Conservation (phyloP, 148 eudicot species). For the Salicornia ramosissima region DNA sequence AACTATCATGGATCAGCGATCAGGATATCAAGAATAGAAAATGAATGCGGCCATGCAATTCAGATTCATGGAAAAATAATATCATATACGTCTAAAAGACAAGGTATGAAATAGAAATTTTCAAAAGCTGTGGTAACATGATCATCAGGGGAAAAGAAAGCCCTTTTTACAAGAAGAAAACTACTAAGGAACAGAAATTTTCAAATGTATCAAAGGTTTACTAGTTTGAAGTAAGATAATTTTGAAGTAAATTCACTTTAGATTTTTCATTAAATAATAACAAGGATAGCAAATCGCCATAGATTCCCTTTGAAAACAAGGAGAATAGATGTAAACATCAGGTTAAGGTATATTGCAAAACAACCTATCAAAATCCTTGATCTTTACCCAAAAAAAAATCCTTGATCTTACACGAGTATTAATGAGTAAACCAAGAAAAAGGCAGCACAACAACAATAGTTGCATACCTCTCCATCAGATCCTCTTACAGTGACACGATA, state of each 20-base stretch:
- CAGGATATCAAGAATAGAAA: background rate
- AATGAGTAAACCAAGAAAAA: background rate
- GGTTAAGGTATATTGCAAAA: background rate
- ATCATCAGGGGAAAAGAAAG: background rate
- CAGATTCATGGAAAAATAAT: background rate
- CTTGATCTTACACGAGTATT: background rate
- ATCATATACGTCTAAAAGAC: background rate
- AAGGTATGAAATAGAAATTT: too few species aligned
- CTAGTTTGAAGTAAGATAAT: too few species aligned
- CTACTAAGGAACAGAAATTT: background rate
- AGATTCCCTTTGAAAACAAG: too few species aligned
- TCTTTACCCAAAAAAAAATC: background rate
- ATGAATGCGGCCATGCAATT: background rate
- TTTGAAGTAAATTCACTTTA: too few species aligned
- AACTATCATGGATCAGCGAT: background rate
- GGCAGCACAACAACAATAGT: background rate
- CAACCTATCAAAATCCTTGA: background rate
- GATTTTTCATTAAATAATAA: too few species aligned
- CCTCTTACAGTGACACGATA: conserved; percentile 96
- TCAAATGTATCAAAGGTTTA: background rate
- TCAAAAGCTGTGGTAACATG: background rate
- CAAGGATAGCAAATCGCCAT: too few species aligned
- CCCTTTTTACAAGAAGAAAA: background rate
- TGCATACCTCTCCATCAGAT: conserved; percentile 91
- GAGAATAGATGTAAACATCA: too few species aligned